Evolutionary conservation across 164 flowering plant species (phyloP).

Genomic region (Vitis riparia): DNA sequence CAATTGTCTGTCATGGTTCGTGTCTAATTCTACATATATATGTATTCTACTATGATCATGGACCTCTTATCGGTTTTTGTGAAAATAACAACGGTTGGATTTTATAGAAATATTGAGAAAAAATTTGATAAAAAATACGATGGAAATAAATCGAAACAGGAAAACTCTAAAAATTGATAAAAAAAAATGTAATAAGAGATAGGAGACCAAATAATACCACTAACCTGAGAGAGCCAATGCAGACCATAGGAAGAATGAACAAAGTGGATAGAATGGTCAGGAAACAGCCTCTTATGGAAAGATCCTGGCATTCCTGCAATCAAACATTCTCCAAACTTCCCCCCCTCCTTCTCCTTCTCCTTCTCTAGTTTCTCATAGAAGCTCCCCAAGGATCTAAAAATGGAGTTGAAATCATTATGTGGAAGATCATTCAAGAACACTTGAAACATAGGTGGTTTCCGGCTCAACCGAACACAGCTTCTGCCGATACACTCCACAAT

Average conservation of each 20-base stretch:
- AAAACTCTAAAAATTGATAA: not conserved
- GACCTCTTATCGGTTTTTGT: no score
- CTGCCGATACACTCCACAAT: not conserved
- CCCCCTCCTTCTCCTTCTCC: not conserved
- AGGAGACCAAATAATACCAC: not conserved
- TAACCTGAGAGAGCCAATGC: slow-evolving; percentile 12
- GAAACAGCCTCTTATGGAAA: slow-evolving; percentile 22
- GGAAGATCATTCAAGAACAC: slow-evolving; percentile 3
- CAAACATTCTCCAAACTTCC: slow-evolving; percentile 2
- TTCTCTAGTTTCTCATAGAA: not conserved
- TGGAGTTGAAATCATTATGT: not conserved
- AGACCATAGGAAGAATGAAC: slow-evolving; percentile 14
- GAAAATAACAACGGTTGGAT: no score
- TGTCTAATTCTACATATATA: no score
- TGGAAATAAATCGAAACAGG: not conserved
- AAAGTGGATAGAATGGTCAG: slow-evolving; percentile 7
- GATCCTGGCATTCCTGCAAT: slow-evolving; percentile 7
- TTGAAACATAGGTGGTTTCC: not conserved
- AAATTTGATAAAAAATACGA: not conserved
- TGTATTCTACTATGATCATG: no score
- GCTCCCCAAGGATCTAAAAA: not conserved
- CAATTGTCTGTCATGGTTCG: no score
- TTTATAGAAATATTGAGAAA: not conserved
- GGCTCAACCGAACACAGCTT: not conserved
- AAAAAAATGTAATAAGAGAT: not conserved